Evolutionary conservation across 371 early-diverging fungal genomes (phyloP), one percentile per base, ranked within the genome.

Genomic region (Syncephalastrum monosporum): DNA sequence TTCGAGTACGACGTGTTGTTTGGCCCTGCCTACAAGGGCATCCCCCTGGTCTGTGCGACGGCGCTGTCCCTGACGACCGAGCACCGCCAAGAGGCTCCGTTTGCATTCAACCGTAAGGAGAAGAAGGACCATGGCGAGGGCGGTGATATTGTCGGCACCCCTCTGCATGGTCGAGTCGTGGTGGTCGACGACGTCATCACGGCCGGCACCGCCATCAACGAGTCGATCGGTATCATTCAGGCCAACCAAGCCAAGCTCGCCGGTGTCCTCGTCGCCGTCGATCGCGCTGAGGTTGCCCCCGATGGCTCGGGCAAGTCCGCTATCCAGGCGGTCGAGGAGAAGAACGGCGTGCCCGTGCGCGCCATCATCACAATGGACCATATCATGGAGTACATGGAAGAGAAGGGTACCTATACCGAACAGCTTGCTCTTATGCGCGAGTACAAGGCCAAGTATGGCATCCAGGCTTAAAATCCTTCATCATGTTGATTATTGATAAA

Each of bases 1-100:
- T 71, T 94, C 47, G 57, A 77, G 27, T 93, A 89, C 71, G 93
- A 94, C 75, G 86, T 95, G 44, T 75, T 98, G 49, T 97, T 97
- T 79, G 98, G 98, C 13, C 97, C 98, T 6, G 98, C 98, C 15
- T 98, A 98, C 86, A 98, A 98, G 84, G 98, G 97, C 50, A 92
- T 98, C 56, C 97, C 98, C 12, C 82, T 98, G 15, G 95, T 91
- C 3, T 82, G 91, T 24, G 77, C 95, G 8, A 89, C 93, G 14
- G 90, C 89, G 23, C 77, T 95, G 16, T 81, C 91, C 3, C 72
- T 97, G 57, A 78, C 84, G 27, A 72, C 63, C 16, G 69, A 85
- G 42, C 78, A 83, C 64, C 53, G 63, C 1, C 70, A 76, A 47
- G 84, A 91, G 48, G 88, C 85, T 5, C 93, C 95, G 14, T 97